phyloP scores from a whole-genome alignment of 306 rosid species.

The Vigna nakashimae region DNA sequence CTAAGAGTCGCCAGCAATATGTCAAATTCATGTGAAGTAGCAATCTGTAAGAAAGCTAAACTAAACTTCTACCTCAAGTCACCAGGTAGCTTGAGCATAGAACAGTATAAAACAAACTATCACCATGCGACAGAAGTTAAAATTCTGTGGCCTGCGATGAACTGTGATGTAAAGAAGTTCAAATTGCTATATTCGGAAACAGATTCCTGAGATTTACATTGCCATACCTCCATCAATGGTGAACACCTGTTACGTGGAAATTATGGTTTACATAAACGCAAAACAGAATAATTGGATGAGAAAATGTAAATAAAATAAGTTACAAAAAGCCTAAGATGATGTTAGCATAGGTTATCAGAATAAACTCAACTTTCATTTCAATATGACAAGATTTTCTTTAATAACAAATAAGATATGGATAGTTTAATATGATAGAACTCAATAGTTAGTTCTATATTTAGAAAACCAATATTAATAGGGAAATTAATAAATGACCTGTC shows the following conservation, averaged over 20 bases:
- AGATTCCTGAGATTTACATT: slow-evolving; percentile 53
- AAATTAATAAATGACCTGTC: slow-evolving; percentile 64
- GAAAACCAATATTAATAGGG: not conserved
- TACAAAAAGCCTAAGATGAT: not conserved
- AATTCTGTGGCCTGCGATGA: slow-evolving; percentile 34
- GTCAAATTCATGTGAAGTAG: slow-evolving; percentile 15
- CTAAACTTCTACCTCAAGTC: slow-evolving; percentile 43
- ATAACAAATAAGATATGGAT: too few species aligned
- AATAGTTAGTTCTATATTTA: not conserved
- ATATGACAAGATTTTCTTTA: not conserved
- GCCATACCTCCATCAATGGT: slow-evolving; percentile 89
- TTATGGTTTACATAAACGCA: slow-evolving; percentile 10
- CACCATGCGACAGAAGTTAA: slow-evolving; percentile 26
- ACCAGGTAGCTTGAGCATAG: slow-evolving; percentile 21
- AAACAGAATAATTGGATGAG: not conserved
- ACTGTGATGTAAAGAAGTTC: not conserved
- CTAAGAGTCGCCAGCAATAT: slow-evolving; percentile 13
- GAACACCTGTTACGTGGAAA: slow-evolving; percentile 60
- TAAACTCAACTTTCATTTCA: not conserved
- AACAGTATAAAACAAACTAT: slow-evolving; percentile 33
- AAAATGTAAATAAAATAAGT: not conserved
- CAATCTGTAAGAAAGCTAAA: slow-evolving; percentile 21
- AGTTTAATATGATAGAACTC: slow-evolving; percentile 6
- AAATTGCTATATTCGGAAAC: not conserved
- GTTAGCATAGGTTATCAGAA: not conserved